Percentiles rank a stretch among this genome's conserved stretches.
These are phyloP conservation scores for Paulinella micropora DNA, from an alignment of 78 protist species.

Conservation along the genomic window DNA sequence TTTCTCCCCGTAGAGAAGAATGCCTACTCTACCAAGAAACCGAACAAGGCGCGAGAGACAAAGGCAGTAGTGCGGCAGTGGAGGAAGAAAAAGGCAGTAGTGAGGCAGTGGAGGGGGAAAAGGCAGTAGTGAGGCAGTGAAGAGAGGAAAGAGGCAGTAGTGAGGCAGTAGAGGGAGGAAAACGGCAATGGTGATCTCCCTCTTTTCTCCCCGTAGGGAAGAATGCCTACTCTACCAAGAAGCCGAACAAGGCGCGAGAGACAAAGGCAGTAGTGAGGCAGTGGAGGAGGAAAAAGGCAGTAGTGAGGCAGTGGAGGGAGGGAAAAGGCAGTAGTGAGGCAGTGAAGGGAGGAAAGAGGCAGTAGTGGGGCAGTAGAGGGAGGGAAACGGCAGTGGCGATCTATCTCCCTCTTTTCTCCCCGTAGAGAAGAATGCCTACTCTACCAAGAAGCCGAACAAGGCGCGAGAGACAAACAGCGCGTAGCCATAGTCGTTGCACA, in stretches of 20 bases:
- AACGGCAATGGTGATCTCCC: neutral
- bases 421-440: too few relatives aligned
- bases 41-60: neutral
- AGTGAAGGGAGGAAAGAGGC: too few relatives aligned
- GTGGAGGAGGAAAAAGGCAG: neutral
- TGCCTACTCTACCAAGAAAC: neutral
- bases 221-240: too few relatives aligned
- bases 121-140: too few relatives aligned
- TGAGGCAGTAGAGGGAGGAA: too few relatives aligned
- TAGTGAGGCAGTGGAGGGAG: too few relatives aligned
- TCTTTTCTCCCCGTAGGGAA: too few relatives aligned
- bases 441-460: neutral
- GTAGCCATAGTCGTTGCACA: neutral
- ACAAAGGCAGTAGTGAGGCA: too few relatives aligned
- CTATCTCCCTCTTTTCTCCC: too few relatives aligned
- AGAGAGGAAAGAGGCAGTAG: too few relatives aligned
- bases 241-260: neutral
- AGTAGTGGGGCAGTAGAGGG: too few relatives aligned
- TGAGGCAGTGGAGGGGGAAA: too few relatives aligned
- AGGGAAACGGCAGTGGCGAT: neutral
- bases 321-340: neutral
- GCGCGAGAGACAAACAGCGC: neutral
- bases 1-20: neutral
- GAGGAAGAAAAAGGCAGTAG: neutral
- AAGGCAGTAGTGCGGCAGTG: neutral